These are phyloP conservation scores for Lippia alba DNA, from an alignment of 305 asterid species.

Conservation along the genomic window DNA sequence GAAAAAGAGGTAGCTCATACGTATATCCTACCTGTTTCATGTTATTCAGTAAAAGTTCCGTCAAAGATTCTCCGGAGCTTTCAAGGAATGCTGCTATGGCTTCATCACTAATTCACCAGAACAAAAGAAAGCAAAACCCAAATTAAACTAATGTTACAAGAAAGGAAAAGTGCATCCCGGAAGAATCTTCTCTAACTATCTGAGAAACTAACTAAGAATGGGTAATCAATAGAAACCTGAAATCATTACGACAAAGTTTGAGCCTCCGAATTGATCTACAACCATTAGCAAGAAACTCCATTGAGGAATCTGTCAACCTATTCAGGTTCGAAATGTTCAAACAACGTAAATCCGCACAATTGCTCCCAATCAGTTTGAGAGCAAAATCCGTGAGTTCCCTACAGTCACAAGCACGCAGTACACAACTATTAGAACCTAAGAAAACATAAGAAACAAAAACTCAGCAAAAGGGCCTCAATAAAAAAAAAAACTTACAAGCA, in stretches of 20 bases:
- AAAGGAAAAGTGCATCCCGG: background rate
- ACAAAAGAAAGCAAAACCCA: slow-evolving; percentile 6
- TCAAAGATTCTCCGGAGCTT: slow-evolving; percentile 71
- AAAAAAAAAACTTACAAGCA: slow-evolving; percentile 66
- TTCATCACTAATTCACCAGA: slow-evolving; percentile 66
- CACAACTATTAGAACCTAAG: slow-evolving; percentile 21
- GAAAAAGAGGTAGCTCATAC: too few relatives aligned
- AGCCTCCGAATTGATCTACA: slow-evolving; percentile 66
- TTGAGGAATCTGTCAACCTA: slow-evolving; percentile 65
- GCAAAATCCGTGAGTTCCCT: slow-evolving; percentile 71
- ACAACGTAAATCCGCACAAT: slow-evolving; percentile 59
- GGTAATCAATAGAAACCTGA: slow-evolving; percentile 56
- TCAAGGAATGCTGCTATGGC: slow-evolving; percentile 84
- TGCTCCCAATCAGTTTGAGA: slow-evolving; percentile 60
- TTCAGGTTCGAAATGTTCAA: slow-evolving; percentile 68
- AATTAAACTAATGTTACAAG: slow-evolving; percentile 17
- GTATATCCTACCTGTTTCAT: slow-evolving; percentile 50
- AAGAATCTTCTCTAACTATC: background rate
- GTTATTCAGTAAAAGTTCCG: slow-evolving; percentile 70
- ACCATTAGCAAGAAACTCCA: slow-evolving; percentile 72
- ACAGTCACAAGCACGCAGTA: slow-evolving; percentile 39
- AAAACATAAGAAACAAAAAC: background rate
- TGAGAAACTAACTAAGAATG: too few relatives aligned
- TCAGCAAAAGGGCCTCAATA: slow-evolving; percentile 31
- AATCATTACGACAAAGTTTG: slow-evolving; percentile 58